A percentile compares a stretch with the other conserved stretches of the same genome.
Conservation (phyloP, 1,284 basidiomycete genomes). For the Inonotus hispidus region DNA sequence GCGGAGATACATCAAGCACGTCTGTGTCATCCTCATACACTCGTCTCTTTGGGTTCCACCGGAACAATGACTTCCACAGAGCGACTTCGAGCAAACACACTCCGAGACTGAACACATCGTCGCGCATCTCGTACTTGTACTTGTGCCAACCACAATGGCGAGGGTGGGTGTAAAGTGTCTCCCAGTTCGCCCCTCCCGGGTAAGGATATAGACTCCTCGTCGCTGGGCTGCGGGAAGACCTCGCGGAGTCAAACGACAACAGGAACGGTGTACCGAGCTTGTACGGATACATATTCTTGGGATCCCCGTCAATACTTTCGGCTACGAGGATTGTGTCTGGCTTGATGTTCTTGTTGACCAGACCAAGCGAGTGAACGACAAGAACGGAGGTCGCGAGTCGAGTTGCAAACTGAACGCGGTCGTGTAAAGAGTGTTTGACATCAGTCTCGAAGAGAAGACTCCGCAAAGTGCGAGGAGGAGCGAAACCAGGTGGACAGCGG, state of each 20-base stretch:
- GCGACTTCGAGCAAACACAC: constrained; percentile 13
- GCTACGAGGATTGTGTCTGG: background rate
- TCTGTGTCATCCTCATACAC: background rate
- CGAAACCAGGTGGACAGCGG: background rate
- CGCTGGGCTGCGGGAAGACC: background rate
- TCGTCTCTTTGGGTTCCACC: background rate
- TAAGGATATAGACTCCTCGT: background rate
- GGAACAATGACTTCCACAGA: constrained; percentile 13
- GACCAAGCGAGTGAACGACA: constrained; percentile 1
- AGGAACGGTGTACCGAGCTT: constrained; percentile 6
- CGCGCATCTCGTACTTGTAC: constrained; percentile 6
- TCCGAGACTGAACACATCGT: constrained; percentile 17
- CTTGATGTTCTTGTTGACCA: constrained; percentile 5
- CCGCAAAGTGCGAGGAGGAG: background rate
- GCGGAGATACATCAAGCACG: background rate
- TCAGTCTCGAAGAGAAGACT: background rate
- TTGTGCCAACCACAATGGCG: background rate
- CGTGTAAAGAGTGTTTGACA: background rate
- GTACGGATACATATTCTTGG: background rate
- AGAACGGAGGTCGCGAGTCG: constrained; percentile 2
- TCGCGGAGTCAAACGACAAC: background rate
- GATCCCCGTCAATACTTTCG: background rate
- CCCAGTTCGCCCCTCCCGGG: background rate
- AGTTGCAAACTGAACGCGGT: background rate
- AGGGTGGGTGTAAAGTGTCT: constrained; percentile 5